A percentile compares a stretch with the other conserved stretches of the same genome.
Evolutionary conservation across 768 basidiomycete genomes (phyloP).

Genomic region (Trametes gibbosa): DNA sequence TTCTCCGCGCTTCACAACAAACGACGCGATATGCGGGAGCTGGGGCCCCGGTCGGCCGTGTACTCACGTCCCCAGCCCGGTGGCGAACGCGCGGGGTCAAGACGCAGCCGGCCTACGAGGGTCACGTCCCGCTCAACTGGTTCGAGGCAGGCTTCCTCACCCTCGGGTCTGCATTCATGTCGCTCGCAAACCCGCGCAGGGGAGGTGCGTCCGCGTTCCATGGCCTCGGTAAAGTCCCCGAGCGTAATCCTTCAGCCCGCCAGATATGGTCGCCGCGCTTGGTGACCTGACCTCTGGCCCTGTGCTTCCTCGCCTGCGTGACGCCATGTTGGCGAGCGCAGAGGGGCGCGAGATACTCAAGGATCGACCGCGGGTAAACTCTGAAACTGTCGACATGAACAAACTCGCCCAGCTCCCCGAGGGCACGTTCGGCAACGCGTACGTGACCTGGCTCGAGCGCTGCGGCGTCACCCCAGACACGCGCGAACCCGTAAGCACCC

Average conservation of each 20-base stretch:
- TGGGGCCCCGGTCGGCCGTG: constrained; percentile 3
- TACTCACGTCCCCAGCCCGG: background rate
- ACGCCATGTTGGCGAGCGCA: constrained; percentile 69
- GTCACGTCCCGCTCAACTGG: constrained; percentile 76
- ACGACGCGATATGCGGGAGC: background rate
- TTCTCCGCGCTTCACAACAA: constrained; percentile 3
- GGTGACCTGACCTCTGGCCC: constrained; percentile 90
- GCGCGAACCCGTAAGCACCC: constrained; percentile 68
- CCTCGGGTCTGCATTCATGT: constrained; percentile 80
- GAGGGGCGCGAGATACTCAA: constrained; percentile 86
- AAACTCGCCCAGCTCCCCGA: constrained; percentile 64
- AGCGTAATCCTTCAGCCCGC: constrained; percentile 4
- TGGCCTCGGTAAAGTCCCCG: background rate
- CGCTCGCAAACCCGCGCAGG: constrained; percentile 75
- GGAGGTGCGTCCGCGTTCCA: constrained; percentile 53
- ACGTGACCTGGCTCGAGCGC: constrained; percentile 85
- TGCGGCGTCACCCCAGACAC: constrained; percentile 94
- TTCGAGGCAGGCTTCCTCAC: constrained; percentile 87
- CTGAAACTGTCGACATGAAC: constrained; percentile 70
- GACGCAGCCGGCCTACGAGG: constrained; percentile 58
- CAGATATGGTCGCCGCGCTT: constrained; percentile 94
- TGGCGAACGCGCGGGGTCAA: constrained; percentile 18
- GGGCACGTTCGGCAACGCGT: constrained; percentile 83
- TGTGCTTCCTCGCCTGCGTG: constrained; percentile 71
- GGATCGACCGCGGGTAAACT: constrained; percentile 80